Evolutionary conservation across 441 rosid species (phyloP), one percentile per base, ranked within the genome.

Genomic region (Metrosideros polymorpha): DNA sequence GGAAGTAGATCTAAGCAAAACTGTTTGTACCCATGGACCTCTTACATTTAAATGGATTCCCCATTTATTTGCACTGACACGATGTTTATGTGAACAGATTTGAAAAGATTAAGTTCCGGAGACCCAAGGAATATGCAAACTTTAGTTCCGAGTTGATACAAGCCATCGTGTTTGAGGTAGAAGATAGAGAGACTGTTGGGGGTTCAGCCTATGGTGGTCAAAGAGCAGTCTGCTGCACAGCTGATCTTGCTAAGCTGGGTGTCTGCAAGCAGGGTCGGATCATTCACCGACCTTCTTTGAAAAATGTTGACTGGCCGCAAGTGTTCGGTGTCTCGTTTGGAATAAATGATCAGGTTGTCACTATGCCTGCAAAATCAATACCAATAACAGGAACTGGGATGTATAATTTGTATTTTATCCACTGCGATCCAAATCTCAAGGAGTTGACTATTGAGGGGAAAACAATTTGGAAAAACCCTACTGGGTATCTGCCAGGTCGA

Each of bases 141-240:
- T 89, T 88, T 52, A 91, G 94, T 25, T 92, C 96, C 4, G 91
- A 92, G 77, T 88, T 90, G 45, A 89, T 96, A 84, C 99, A 96
- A 30, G 98, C 95, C 22, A 88, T 98, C 56, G 89, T 95, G 45
- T 96, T 96, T 82, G 99, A 96, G 91, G 98, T 96, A 77, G 96
- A 95, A 87, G 99, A 96, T 86, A 89, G 98, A 52, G 99, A 95
- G 90, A 88, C 91, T 52, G 92, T 98, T 71, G 99, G 99, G 83
- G 99, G 99, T 85, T 98, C 99, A 1, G 99, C 97, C 84, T 96
- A 96, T 90, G 99, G 99, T 7, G 99, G 99, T 79, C 99, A 95
- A 89, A 96, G 98, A 90, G 99, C 98, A 82, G 92, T 98, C 71
- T 96, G 99, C 85, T 98, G 98, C 91, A 95, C 98, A 3, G 93